A percentile compares a stretch with the other conserved stretches of the same genome.
phyloP scores from a whole-genome alignment of 2,329 filamentous ascomycete genomes.

The Aspergillus ochraceus region DNA sequence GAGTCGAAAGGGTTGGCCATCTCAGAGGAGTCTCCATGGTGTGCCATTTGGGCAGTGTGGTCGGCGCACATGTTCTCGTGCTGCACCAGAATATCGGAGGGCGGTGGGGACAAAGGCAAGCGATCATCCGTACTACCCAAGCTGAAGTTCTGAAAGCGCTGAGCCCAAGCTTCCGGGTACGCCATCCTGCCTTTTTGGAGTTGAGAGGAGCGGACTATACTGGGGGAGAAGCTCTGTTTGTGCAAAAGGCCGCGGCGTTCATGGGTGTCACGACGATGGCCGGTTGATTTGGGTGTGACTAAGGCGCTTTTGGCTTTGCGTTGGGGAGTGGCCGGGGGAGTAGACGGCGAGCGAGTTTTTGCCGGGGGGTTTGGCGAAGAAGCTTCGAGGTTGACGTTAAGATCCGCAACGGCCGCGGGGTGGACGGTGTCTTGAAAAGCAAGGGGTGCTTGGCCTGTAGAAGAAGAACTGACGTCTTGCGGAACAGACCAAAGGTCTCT shows the following conservation, averaged over 20 bases:
- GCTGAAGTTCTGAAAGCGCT: constrained; percentile 55
- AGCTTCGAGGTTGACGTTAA: constrained; percentile 34
- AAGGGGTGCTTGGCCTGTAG: constrained; percentile 29
- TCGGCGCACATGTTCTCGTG: constrained; percentile 38
- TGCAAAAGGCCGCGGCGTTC: constrained; percentile 38
- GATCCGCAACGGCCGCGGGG: constrained; percentile 34
- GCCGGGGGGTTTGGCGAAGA: constrained; percentile 22
- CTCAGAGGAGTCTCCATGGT: constrained; percentile 34
- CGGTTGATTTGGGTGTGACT: constrained; percentile 39
- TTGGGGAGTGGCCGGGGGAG: constrained; percentile 38
- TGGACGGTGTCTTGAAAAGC: constrained; percentile 41
- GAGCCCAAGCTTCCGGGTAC: constrained; percentile 51
- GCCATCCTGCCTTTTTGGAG: constrained; percentile 45
- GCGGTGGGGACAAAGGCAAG: constrained; percentile 47
- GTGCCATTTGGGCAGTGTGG: constrained; percentile 31
- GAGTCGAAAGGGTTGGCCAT: constrained; percentile 35
- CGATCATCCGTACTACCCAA: constrained; percentile 47
- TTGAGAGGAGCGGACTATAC: constrained; percentile 57
- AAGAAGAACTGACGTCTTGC: constrained; percentile 47
- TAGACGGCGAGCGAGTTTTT: constrained; percentile 30
- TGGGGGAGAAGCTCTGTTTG: constrained; percentile 49
- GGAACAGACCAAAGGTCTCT: constrained; percentile 53
- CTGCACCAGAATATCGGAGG: constrained; percentile 44
- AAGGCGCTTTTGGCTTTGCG: constrained; percentile 39
- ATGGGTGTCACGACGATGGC: constrained; percentile 43